A percentile compares a stretch with the other conserved stretches of the same genome.
Evolutionary conservation across 306 rosid genomes (phyloP).

Genomic region (Herpetospermum pedunculosum): DNA sequence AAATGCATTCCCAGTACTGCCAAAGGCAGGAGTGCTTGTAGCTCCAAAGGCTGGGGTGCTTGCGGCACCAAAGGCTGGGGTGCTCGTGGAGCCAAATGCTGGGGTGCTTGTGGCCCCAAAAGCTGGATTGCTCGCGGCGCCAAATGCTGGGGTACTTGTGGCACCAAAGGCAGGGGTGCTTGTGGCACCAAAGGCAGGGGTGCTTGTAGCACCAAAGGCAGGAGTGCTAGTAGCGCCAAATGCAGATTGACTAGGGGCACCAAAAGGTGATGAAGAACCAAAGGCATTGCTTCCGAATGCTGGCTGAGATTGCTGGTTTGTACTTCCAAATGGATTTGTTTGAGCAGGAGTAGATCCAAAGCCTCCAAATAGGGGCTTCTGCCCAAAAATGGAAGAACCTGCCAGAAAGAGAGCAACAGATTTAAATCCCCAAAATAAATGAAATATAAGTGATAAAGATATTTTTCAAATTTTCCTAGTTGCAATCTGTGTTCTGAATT

Average conservation of each 20-base stretch:
- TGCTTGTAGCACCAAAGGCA: slow-evolving; percentile 20
- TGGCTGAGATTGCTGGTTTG: slow-evolving; percentile 67
- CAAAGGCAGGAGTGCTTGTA: slow-evolving; percentile 32
- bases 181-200: background rate
- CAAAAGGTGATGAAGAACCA: slow-evolving; percentile 79
- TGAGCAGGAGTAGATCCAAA: slow-evolving; percentile 72
- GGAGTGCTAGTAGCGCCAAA: slow-evolving; percentile 33
- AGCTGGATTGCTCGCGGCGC: slow-evolving; percentile 12
- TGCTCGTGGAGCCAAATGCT: slow-evolving; percentile 18
- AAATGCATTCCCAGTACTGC: slow-evolving; percentile 53
- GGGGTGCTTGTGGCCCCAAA: slow-evolving; percentile 18
- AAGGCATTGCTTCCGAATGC: slow-evolving; percentile 80
- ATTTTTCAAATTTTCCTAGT: background rate
- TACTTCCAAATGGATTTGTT: slow-evolving; percentile 65
- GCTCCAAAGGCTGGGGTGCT: slow-evolving; percentile 41
- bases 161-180: background rate
- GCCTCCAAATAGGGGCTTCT: slow-evolving; percentile 74
- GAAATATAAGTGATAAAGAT: background rate
- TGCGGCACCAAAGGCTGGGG: slow-evolving; percentile 30
- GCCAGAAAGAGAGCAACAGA: slow-evolving; percentile 14
- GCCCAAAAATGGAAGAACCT: slow-evolving; percentile 76
- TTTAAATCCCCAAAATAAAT: background rate
- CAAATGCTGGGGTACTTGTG: slow-evolving; percentile 19
- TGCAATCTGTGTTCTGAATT: background rate
- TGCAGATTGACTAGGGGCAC: slow-evolving; percentile 46